Conservation (phyloP, 805 yeast genomes). For the Scheffersomyces stipitis region DNA sequence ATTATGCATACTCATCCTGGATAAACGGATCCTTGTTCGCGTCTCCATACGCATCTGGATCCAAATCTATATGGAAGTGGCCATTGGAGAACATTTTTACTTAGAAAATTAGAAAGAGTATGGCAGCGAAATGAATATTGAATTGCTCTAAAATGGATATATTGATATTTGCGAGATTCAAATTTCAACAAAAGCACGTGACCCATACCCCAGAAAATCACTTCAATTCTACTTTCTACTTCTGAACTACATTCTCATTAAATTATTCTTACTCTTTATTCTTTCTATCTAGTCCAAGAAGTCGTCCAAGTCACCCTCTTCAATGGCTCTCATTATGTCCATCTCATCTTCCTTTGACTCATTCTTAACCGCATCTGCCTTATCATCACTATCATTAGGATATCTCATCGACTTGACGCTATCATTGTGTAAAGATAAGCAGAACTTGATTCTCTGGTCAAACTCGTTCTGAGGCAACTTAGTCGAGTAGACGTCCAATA, state of each 20-base stretch:
- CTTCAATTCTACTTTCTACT: neutral
- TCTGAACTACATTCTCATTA: neutral
- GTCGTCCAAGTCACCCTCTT: slow-evolving; percentile 57
- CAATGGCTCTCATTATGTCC: slow-evolving; percentile 46
- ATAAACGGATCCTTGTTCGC: slow-evolving; percentile 37
- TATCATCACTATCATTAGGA: slow-evolving; percentile 48
- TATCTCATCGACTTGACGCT: slow-evolving; percentile 94
- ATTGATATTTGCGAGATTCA: too few relatives aligned
- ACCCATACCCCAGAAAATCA: too few relatives aligned
- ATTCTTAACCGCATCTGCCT: slow-evolving; percentile 27
- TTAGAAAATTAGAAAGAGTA: too few relatives aligned
- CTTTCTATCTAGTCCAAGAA: slow-evolving; percentile 37
- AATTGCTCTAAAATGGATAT: too few relatives aligned
- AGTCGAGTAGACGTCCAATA: slow-evolving; percentile 84
- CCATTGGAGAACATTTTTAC: too few relatives aligned
- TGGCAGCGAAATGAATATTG: too few relatives aligned
- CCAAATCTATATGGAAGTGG: slow-evolving; percentile 20
- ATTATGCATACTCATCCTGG: slow-evolving; percentile 42
- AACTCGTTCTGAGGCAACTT: slow-evolving; percentile 81
- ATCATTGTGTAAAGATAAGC: slow-evolving; percentile 86
- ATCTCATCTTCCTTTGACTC: slow-evolving; percentile 41
- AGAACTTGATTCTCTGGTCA: slow-evolving; percentile 91
- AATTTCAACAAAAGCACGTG: too few relatives aligned
- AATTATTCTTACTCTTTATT: neutral
- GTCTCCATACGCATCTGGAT: slow-evolving; percentile 29